These are phyloP conservation scores for Salix dunnii DNA, from an alignment of 345 rosid species.

Conservation along the genomic window DNA sequence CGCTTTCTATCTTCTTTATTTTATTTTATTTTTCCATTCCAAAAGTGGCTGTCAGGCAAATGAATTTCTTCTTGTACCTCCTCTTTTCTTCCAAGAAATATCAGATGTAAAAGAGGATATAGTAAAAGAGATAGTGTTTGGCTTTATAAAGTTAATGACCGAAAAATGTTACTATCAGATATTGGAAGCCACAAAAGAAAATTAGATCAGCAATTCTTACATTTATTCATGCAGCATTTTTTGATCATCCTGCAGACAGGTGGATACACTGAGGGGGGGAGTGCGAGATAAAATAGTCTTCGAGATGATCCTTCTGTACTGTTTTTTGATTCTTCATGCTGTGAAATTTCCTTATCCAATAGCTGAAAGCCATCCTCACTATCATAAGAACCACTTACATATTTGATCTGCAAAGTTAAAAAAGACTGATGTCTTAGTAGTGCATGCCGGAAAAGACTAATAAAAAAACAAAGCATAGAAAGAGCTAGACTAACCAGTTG, in stretches of 20 bases:
- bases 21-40: background rate
- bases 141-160: background rate
- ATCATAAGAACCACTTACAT: constrained; percentile 88
- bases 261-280: constrained; percentile 96
- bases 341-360: constrained; percentile 67
- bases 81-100: background rate
- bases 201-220: constrained; percentile 39
- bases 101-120: background rate
- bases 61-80: background rate
- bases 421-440: constrained; percentile 10
- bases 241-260: constrained; percentile 88
- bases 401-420: constrained; percentile 62
- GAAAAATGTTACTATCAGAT: background rate
- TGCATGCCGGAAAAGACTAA: background rate
- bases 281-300: constrained; percentile 90
- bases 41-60: background rate
- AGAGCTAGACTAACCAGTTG: constrained; percentile 59
- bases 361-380: constrained; percentile 68
- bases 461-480: constrained; percentile 1
- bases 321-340: constrained; percentile 64
- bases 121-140: background rate
- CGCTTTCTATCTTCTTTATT: background rate
- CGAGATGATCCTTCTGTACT: constrained; percentile 71
- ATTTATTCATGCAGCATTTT: constrained; percentile 76
- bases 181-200: background rate